These are phyloP conservation scores for Aspergillus ostianus DNA, from an alignment of 495 filamentous ascomycete genomes.

Conservation along the genomic window DNA sequence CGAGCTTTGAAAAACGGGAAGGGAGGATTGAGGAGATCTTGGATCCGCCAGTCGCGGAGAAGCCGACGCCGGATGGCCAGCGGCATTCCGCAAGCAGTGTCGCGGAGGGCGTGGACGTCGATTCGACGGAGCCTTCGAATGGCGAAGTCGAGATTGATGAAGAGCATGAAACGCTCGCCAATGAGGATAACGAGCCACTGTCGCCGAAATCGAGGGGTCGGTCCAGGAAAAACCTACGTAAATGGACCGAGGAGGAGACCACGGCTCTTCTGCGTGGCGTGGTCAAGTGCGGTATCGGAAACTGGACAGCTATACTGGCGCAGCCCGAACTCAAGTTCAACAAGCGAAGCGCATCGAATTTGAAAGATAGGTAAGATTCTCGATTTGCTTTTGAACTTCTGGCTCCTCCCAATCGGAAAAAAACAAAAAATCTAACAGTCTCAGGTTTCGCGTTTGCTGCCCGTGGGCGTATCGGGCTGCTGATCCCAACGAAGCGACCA, in stretches of 20 bases:
- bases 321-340: slow-evolving; percentile 74
- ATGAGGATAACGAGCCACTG: slow-evolving; percentile 30
- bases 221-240: slow-evolving; percentile 50
- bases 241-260: slow-evolving; percentile 85
- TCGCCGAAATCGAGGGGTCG: slow-evolving; percentile 44
- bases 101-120: slow-evolving; percentile 9
- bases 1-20: slow-evolving; percentile 33
- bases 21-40: slow-evolving; percentile 40
- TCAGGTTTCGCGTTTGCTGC: slow-evolving; percentile 57
- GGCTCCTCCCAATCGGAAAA: too few species aligned
- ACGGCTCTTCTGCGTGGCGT: slow-evolving; percentile 74
- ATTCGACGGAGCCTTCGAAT: slow-evolving; percentile 1
- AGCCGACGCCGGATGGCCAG: slow-evolving; percentile 16
- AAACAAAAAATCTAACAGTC: too few species aligned
- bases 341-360: slow-evolving; percentile 69
- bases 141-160: neutral
- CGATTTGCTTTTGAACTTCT: neutral
- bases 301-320: slow-evolving; percentile 82
- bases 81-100: slow-evolving; percentile 14
- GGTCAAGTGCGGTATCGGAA: slow-evolving; percentile 77
- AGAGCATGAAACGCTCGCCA: slow-evolving; percentile 8
- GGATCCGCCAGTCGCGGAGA: slow-evolving; percentile 29
- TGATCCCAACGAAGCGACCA: slow-evolving; percentile 49
- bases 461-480: slow-evolving; percentile 53
- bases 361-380: slow-evolving; percentile 69